Evolutionary conservation across 2,329 filamentous ascomycete species (phyloP), one percentile per base, ranked within the genome.

Genomic region (Dothideomycetes sp.): DNA sequence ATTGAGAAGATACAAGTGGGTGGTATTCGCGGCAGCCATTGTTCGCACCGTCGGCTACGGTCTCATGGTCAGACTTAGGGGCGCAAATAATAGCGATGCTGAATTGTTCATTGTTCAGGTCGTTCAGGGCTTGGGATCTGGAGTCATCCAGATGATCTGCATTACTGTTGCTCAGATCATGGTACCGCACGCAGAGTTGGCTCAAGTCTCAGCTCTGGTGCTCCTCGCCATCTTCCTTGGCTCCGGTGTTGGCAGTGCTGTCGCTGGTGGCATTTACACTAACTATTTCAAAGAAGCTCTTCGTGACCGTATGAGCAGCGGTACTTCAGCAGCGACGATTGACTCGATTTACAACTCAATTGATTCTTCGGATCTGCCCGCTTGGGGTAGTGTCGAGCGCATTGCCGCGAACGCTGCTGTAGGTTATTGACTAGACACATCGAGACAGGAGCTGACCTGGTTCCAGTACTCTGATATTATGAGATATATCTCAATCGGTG

Each of bases 211-310:
- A 0, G 64, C 67, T 1, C 46, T 72, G 34, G 56, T 68, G 11
- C 51, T 70, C 18, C 56, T 64, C 10, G 60, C 58, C 31, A 55
- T 60, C 7, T 69, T 64, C 40, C 45, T 72, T 4, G 62, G 63
- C 3, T 44, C 51, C 11, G 59, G 55, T 27, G 50, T 65, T 18
- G 61, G 62, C 1, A 34, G 56, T 50, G 59, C 60, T 31, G 61
- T 70, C 34, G 66, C 68, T 2, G 68, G 68, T 4, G 66, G 61
- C 5, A 70, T 72, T 11, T 72, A 72, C 46, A 71, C 68, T 0
- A 61, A 59, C n/a, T 59, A 60, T 0, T 59, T 72, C 45, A 59
- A 60, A 22, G 42, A 52, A 3, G 51, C 55, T 4, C 47, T 70
- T 38, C 52, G 52, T 34, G 42, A 49, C 5, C 59, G 60, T 27